Evolutionary conservation across 1,284 basidiomycete genomes (phyloP).

Genomic region (Mycena sp.): DNA sequence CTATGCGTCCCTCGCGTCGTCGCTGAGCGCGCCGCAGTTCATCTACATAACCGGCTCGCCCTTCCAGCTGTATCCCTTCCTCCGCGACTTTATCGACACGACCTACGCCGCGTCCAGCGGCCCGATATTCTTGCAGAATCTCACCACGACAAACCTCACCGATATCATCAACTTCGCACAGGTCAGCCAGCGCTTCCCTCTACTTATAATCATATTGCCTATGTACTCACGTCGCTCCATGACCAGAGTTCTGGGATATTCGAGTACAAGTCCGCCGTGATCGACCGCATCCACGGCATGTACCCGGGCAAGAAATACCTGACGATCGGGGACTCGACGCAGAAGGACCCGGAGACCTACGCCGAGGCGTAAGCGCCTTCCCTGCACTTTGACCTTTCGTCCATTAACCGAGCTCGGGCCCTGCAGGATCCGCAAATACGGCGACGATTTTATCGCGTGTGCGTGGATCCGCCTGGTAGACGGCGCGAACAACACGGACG

Average conservation of each 20-base stretch:
- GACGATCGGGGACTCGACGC: conserved; percentile 50
- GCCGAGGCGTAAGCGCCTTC: conserved; percentile 44
- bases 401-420: no score
- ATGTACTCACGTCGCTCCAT: no score
- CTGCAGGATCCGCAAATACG: conserved; percentile 47
- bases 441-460: conserved; percentile 40
- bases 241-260: conserved; percentile 37
- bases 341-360: conserved; percentile 52
- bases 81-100: conserved; percentile 47
- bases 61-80: conserved; percentile 54
- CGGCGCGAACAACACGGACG: conserved; percentile 44
- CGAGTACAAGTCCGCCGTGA: conserved; percentile 45
- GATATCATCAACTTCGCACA: conserved; percentile 39
- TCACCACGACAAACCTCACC: conserved; percentile 45
- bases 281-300: conserved; percentile 48
- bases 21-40: conserved; percentile 49
- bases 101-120: conserved; percentile 46
- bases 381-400: not conserved
- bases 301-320: conserved; percentile 52
- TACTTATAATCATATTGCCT: not conserved
- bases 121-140: conserved; percentile 48
- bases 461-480: conserved; percentile 38
- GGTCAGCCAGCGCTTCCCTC: not conserved
- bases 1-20: conserved; percentile 46
- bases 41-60: conserved; percentile 53